phyloP scores from a whole-genome alignment of 2,329 filamentous ascomycete genomes.

The Verticillium longisporum region DNA sequence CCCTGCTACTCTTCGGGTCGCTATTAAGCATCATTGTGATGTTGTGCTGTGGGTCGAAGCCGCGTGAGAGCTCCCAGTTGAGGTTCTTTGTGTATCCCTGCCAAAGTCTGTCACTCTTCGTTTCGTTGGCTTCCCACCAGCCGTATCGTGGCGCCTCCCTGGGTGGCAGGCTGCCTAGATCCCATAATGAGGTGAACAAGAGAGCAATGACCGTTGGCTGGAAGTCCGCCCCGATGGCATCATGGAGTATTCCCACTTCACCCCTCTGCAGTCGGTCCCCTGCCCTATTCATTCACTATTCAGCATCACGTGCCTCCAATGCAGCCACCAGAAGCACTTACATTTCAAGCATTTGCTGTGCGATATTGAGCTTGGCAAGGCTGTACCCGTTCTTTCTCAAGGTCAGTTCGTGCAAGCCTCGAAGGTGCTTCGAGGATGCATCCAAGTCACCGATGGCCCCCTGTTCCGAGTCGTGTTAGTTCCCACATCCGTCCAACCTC shows the following conservation, averaged over 20 bases:
- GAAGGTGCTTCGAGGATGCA: slow-evolving; percentile 34
- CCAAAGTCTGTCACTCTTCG: slow-evolving; percentile 25
- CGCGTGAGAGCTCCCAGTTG: slow-evolving; percentile 28
- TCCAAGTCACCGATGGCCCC: slow-evolving; percentile 35
- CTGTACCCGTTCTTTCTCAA: slow-evolving; percentile 15
- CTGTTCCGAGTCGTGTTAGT: slow-evolving; percentile 14
- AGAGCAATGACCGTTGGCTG: slow-evolving; percentile 38
- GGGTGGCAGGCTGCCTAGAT: slow-evolving; percentile 25
- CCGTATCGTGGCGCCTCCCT: slow-evolving; percentile 26
- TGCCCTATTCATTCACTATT: slow-evolving; percentile 21
- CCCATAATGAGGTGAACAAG: slow-evolving; percentile 36
- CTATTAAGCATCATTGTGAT: slow-evolving; percentile 25
- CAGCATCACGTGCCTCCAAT: background rate
- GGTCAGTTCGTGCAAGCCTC: slow-evolving; percentile 26
- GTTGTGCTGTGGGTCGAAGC: slow-evolving; percentile 23
- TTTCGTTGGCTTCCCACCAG: slow-evolving; percentile 28
- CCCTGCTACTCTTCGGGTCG: slow-evolving; percentile 30
- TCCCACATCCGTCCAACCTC: background rate
- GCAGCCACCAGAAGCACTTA: slow-evolving; percentile 12
- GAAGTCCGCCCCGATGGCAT: slow-evolving; percentile 23
- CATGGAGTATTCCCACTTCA: slow-evolving; percentile 25
- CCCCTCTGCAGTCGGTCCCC: slow-evolving; percentile 31
- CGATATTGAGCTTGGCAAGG: slow-evolving; percentile 23
- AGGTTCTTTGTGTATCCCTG: slow-evolving; percentile 28
- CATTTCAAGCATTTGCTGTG: slow-evolving; percentile 37